Percentiles rank a stretch among this genome's conserved stretches.
phyloP scores from a whole-genome alignment of 1,284 basidiomycete species.

The Tausonia pullulans region DNA sequence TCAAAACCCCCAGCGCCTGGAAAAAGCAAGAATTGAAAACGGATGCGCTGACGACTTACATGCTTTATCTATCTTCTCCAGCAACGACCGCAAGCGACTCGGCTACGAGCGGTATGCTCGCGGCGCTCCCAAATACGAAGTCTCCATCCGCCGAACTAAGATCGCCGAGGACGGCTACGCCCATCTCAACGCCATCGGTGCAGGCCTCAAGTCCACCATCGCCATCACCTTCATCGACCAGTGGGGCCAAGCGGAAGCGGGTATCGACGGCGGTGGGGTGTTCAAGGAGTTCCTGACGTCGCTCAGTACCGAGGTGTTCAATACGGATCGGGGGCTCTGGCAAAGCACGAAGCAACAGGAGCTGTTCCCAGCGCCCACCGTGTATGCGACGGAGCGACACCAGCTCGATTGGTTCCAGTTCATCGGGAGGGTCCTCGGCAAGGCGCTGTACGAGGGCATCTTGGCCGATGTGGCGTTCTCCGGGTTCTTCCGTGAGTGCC shows the following conservation, averaged over 20 bases:
- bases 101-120: conserved; percentile 25
- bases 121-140: conserved; percentile 25
- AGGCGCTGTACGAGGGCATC: conserved; percentile 94
- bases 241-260: conserved; percentile 25
- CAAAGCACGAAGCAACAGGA: conserved; percentile 78
- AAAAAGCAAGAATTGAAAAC: too few species aligned
- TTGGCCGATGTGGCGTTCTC: conserved; percentile 94
- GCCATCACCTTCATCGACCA: conserved; percentile 86
- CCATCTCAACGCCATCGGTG: conserved; percentile 50
- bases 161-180: conserved; percentile 64
- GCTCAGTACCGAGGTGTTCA: conserved; percentile 83
- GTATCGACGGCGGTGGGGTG: conserved; percentile 72
- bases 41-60: background rate
- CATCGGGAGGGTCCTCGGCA: conserved; percentile 62
- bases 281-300: conserved; percentile 95
- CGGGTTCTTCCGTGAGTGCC: conserved; percentile 55
- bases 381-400: conserved; percentile 72
- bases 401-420: conserved; percentile 60
- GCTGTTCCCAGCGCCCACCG: conserved; percentile 86
- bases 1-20: too few species aligned
- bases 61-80: conserved; percentile 6
- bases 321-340: conserved; percentile 90
- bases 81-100: conserved; percentile 28
- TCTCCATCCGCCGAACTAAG: conserved; percentile 57
- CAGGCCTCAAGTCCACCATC: conserved; percentile 64